phyloP scores from a whole-genome alignment of 2,329 filamentous ascomycete genomes.

The Neonectria punicea region DNA sequence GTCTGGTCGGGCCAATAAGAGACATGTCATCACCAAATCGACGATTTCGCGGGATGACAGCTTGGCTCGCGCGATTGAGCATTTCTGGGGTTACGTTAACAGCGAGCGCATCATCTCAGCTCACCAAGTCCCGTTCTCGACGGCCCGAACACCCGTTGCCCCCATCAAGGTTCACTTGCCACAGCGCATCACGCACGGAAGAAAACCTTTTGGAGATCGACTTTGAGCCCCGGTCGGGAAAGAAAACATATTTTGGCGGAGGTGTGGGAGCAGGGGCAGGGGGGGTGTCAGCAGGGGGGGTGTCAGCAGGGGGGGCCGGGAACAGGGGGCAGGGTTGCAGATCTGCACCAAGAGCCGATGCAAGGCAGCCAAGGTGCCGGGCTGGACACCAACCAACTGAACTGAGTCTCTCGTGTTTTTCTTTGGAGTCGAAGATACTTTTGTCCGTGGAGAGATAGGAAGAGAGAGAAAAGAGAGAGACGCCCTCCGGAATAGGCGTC shows the following conservation, averaged over 20 bases:
- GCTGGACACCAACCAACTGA: not conserved
- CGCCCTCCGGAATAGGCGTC: not conserved
- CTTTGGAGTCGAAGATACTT: not conserved
- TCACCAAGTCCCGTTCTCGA: not conserved
- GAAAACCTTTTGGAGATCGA: not conserved
- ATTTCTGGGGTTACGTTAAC: not conserved
- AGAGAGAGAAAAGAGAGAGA: not conserved
- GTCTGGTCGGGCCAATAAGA: not conserved
- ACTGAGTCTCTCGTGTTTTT: not conserved
- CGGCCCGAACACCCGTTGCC: not conserved
- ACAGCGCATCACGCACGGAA: not conserved
- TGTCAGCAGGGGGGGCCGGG: not conserved
- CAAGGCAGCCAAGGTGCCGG: not conserved
- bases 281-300: not conserved
- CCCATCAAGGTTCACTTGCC: not conserved
- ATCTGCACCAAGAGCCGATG: constrained; percentile 1
- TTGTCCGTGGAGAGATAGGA: not conserved
- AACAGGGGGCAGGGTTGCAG: not conserved
- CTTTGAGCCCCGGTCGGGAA: not conserved
- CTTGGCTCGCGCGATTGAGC: not conserved
- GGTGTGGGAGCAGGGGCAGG: not conserved
- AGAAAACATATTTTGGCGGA: too few relatives aligned
- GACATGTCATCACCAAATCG: not conserved
- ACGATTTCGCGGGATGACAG: not conserved
- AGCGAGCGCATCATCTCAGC: not conserved